These are phyloP conservation scores for Tanozyma kutaoensis DNA, from an alignment of 805 yeast genomes.

Conservation along the genomic window DNA sequence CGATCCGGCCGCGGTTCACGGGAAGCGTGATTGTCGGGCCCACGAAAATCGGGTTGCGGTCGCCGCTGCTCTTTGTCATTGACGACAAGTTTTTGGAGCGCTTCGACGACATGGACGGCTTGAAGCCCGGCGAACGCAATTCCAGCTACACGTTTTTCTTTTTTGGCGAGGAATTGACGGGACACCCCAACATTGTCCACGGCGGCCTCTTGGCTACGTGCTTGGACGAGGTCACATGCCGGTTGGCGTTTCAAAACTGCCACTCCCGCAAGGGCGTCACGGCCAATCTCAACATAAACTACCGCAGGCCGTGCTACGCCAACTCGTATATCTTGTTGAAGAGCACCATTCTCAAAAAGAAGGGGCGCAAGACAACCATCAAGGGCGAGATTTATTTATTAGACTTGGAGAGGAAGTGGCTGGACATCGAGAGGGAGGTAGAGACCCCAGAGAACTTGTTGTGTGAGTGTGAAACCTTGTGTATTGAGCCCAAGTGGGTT, in stretches of 20 bases:
- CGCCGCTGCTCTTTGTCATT: slow-evolving; percentile 18
- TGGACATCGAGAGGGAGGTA: slow-evolving; percentile 3
- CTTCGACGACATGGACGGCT: slow-evolving; percentile 10
- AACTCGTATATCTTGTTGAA: slow-evolving; percentile 19
- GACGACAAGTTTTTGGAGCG: slow-evolving; percentile 15
- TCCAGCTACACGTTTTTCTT: slow-evolving; percentile 24
- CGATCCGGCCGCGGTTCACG: slow-evolving; percentile 20
- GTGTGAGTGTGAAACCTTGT: slow-evolving; percentile 24
- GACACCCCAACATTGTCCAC: slow-evolving; percentile 28
- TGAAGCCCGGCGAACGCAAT: slow-evolving; percentile 10
- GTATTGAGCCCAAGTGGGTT: slow-evolving; percentile 29
- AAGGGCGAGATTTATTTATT: slow-evolving; percentile 19
- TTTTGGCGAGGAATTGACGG: slow-evolving; percentile 22
- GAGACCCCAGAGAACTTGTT: slow-evolving; percentile 13
- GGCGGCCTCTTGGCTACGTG: slow-evolving; percentile 31
- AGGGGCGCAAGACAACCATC: slow-evolving; percentile 27
- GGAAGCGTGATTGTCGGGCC: slow-evolving; percentile 21
- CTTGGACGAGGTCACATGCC: slow-evolving; percentile 28
- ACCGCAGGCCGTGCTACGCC: slow-evolving; percentile 21
- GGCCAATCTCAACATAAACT: slow-evolving; percentile 28
- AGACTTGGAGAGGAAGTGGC: slow-evolving; percentile 7
- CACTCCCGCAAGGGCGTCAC: slow-evolving; percentile 27
- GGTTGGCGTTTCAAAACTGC: slow-evolving; percentile 28
- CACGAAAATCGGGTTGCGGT: slow-evolving; percentile 19
- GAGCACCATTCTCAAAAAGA: slow-evolving; percentile 16